Conservation (phyloP, 2,329 filamentous ascomycete genomes). For the Aspergillus melleus region DNA sequence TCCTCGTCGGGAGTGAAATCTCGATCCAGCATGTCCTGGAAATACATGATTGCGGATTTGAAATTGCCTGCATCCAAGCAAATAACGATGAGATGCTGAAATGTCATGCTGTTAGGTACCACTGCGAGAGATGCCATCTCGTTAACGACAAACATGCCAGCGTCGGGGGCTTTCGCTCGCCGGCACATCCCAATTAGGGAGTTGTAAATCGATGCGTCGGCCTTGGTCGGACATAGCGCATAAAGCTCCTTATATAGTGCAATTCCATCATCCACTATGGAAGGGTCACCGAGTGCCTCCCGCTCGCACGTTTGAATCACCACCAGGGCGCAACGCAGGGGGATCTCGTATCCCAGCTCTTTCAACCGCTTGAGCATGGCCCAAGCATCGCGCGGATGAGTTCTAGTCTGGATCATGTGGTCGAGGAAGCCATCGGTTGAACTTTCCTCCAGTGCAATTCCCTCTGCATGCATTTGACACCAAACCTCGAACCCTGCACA, state of each 20-base stretch:
- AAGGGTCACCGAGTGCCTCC: slow-evolving; percentile 32
- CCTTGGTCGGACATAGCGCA: slow-evolving; percentile 47
- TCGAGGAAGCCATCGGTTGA: slow-evolving; percentile 65
- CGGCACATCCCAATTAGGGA: slow-evolving; percentile 55
- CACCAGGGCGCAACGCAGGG: slow-evolving; percentile 47
- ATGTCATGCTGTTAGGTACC: slow-evolving; percentile 58
- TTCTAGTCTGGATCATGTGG: slow-evolving; percentile 52
- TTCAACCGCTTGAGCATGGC: slow-evolving; percentile 58
- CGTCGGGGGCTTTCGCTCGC: slow-evolving; percentile 47
- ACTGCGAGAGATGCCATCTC: slow-evolving; percentile 62
- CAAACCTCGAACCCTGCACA: slow-evolving; percentile 67
- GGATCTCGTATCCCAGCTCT: slow-evolving; percentile 50
- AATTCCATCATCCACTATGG: slow-evolving; percentile 52
- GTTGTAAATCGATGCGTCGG: slow-evolving; percentile 58
- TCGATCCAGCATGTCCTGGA: slow-evolving; percentile 36
- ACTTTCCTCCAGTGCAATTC: slow-evolving; percentile 56
- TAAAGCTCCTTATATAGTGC: slow-evolving; percentile 63
- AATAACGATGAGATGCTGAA: slow-evolving; percentile 61
- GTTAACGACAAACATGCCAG: slow-evolving; percentile 61
- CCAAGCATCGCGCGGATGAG: slow-evolving; percentile 55
- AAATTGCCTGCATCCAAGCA: slow-evolving; percentile 48
- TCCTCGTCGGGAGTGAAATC: slow-evolving; percentile 27
- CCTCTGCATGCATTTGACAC: slow-evolving; percentile 69
- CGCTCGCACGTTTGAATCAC: slow-evolving; percentile 55
- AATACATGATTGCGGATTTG: slow-evolving; percentile 39